Evolutionary conservation across 768 basidiomycete species (phyloP), one percentile per base, ranked within the genome.

Genomic region (Lactifluus hygrophoroides): DNA sequence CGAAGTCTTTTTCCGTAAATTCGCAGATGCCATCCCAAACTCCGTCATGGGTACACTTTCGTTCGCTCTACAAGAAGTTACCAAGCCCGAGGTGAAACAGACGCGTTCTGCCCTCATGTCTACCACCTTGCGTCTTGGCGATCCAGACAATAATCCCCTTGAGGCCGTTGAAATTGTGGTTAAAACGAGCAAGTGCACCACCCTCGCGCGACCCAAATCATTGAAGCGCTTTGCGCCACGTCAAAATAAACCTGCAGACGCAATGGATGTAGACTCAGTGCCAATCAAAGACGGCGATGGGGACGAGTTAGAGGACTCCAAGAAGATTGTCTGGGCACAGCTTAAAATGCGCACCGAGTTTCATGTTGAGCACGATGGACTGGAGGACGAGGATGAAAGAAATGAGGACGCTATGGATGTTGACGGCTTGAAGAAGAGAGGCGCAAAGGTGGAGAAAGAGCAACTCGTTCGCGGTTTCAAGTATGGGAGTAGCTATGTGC

Each of bases 401-500:
- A 74, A 72, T 4, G 72, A 71, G 13, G 68, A 70, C 17, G 74
- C 73, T 23, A 69, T 74, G 71, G 73, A 72, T 40, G 66, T 70
- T 23, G 68, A 67, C 30, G 66, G 50, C 25, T 74, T 75, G 44
- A 70, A 72, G 25, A 70, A 72, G 10, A 69, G 68, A 16, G 56
- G 75, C 25, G 77, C 81, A 65, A 80, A 78, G 59, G 80, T 90
- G 6, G 85, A 89, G 68, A 87, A 86, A 70, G 87, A 90, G 64
- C 80, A 92, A 37, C 81, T 94, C 8, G 76, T 90, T 23, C 74
- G 77, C 63, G 92, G 90, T 2, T 94, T 88, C 76, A 88, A 89
- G 72, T 95, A 96, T 66, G 94, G 94, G 19, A 80, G 90, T 2
- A 87, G 89, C 1, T 94, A 91, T 70, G 87, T 83, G 3, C 91